A percentile compares a stretch with the other conserved stretches of the same genome.
Evolutionary conservation across 257 asterid species (phyloP).

Genomic region (Linderniella brevidens): DNA sequence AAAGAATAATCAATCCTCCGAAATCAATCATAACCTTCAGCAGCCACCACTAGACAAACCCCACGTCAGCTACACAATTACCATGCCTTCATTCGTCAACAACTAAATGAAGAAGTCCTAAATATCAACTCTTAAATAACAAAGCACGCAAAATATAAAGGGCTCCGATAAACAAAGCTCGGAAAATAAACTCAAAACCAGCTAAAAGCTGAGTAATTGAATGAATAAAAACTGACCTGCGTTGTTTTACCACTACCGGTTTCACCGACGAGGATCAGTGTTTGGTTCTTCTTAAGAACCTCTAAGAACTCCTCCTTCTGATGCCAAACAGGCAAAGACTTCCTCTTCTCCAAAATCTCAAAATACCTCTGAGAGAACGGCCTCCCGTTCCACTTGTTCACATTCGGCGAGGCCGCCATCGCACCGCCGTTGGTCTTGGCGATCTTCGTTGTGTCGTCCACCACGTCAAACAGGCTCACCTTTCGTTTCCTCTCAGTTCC

Average conservation of each 20-base stretch:
- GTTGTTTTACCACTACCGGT: conserved; percentile 98
- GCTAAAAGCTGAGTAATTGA: background rate
- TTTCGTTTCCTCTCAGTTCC: conserved; percentile 96
- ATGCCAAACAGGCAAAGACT: conserved; percentile 90
- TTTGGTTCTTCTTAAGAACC: conserved; percentile 48
- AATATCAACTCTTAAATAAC: no score
- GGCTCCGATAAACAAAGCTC: no score
- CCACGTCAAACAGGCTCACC: conserved; percentile 87
- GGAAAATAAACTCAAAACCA: background rate
- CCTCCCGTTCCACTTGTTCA: conserved; percentile 56
- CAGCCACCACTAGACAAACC: no score
- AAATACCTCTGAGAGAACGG: conserved; percentile 62
- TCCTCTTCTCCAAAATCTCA: conserved; percentile 80
- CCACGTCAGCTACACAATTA: no score
- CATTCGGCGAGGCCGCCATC: conserved; percentile 14
- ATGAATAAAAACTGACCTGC: conserved; percentile 39
- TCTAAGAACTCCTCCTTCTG: conserved; percentile 82
- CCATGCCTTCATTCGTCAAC: no score
- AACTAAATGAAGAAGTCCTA: no score
- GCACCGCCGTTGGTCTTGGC: conserved; percentile 29
- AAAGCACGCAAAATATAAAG: no score
- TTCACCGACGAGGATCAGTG: conserved; percentile 87
- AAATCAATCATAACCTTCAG: no score
- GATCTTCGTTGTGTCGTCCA: conserved; percentile 62
- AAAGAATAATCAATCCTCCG: background rate